Evolutionary conservation across 257 asterid genomes (phyloP).

Genomic region (Orobanche coerulescens): DNA sequence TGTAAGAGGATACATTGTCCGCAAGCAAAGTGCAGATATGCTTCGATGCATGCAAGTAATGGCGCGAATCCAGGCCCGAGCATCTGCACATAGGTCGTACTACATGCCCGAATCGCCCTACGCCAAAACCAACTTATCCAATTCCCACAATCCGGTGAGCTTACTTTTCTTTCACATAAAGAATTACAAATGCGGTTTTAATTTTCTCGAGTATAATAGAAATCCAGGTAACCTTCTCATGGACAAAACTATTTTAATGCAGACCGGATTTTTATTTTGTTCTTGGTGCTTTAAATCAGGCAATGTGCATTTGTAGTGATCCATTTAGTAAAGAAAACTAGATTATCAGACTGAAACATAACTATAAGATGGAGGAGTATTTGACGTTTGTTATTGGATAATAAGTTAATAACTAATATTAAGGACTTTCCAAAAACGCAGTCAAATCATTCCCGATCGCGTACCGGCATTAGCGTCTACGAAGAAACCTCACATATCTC

Average conservation of each 20-base stretch:
- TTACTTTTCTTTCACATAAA: not conserved
- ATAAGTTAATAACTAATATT: no score
- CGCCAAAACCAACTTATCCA: conserved; percentile 23
- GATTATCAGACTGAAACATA: not conserved
- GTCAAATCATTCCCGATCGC: conserved; percentile 46
- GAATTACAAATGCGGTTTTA: not conserved
- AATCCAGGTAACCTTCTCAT: no score
- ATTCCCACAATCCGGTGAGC: conserved; percentile 41
- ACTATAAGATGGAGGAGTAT: not conserved
- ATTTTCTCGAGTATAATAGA: not conserved
- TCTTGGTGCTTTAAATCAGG: no score
- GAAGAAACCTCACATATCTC: conserved; percentile 33
- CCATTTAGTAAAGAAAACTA: not conserved
- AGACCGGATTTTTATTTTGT: not conserved
- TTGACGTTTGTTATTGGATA: no score
- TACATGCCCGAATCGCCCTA: conserved; percentile 31
- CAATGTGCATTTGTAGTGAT: conserved; percentile 32
- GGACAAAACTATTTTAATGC: not conserved
- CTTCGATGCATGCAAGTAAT: conserved; percentile 88
- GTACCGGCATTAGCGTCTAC: conserved; percentile 9
- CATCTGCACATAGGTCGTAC: conserved; percentile 59
- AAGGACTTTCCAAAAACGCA: conserved; percentile 32
- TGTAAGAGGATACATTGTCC: conserved; percentile 81
- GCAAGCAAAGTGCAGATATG: conserved; percentile 87
- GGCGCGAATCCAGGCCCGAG: conserved; percentile 96